A percentile compares a stretch with the other conserved stretches of the same genome.
Conservation (phyloP, 2,329 filamentous ascomycete species). For the Fusarium anthophilum region DNA sequence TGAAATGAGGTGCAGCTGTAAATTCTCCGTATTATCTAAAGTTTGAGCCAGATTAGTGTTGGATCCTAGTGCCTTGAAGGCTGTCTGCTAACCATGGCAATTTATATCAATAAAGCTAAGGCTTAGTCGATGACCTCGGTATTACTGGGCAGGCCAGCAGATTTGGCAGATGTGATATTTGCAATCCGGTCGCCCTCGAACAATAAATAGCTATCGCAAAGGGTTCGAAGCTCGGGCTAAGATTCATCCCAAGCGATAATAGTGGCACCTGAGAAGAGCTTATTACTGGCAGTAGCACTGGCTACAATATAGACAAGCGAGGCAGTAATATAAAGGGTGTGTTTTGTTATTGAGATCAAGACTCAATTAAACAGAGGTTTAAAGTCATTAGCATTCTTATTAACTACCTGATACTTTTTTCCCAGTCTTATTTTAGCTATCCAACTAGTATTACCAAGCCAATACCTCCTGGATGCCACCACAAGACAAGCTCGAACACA, state of each 20-base stretch:
- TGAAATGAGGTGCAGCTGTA: slow-evolving; percentile 46
- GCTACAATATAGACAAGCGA: not conserved
- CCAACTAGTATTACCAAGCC: not conserved
- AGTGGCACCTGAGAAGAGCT: slow-evolving; percentile 18
- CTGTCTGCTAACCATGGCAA: slow-evolving; percentile 65
- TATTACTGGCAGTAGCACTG: not conserved
- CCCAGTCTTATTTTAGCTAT: not conserved
- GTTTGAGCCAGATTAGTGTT: slow-evolving; percentile 60
- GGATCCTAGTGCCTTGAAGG: slow-evolving; percentile 60
- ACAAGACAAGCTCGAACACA: slow-evolving; percentile 16
- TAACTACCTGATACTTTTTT: not conserved
- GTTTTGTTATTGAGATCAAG: not conserved
- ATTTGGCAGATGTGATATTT: not conserved
- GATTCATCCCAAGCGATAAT: slow-evolving; percentile 27
- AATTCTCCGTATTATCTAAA: slow-evolving; percentile 53
- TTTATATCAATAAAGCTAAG: slow-evolving; percentile 68
- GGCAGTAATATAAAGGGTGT: not conserved
- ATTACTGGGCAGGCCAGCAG: slow-evolving; percentile 2
- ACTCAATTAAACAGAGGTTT: not conserved
- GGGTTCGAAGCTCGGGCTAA: not conserved
- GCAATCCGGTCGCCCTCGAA: slow-evolving; percentile 9
- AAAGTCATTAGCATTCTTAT: not conserved
- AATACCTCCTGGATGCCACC: slow-evolving; percentile 19
- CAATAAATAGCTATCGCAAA: slow-evolving; percentile 3
- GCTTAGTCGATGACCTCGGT: slow-evolving; percentile 59